Base-by-base conservation (phyloP, 352 stramenopile species). In the Blastocystis sp. region DNA sequence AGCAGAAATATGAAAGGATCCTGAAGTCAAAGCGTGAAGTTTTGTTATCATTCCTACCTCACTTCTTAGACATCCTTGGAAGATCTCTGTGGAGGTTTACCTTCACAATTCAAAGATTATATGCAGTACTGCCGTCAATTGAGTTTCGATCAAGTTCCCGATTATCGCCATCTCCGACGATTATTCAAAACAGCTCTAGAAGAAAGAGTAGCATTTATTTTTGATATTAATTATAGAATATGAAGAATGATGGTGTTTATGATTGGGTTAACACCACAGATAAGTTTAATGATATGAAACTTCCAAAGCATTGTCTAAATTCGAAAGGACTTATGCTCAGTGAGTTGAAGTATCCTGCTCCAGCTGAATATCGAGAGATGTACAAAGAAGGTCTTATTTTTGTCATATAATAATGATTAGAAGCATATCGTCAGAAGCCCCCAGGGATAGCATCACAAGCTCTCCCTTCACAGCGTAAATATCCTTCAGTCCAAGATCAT, bases 1-100 rank as follows among this genome's bases (percentile, higher is more conserved):
- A 97, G 81, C 94, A 97, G 91, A 98, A 98, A 92, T 98, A 98
- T 90, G 93, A 97, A 90, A 92, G 94, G 42, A 97, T 97, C 90
- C 96, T 97, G 94, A 94, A 97, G 89, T 93, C 94, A 69, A 98
- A 98, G 91, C 96, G 97, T 89, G 69, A 58, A 15, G 68, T 59
- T 4, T 37, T 9, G 1, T 19, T 57, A 15, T 27, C 19, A 19
- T 1, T 58, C 24, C 37, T 27, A 44, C 37, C n/a, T 24, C 59
- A 15, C 37, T 15, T 19, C 9, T 19, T 79, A 90, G 17, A 90
- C 84, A 9, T 76, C 91, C 6, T 89, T 93, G 27, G 90, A 91
- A n/a, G 60, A 82, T 5, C 62, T 93, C 7, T 93, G 91, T 80
- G 91, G 91, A 51, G 90, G 75, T 33, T 90, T 91, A 27, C 91